phyloP scores from a whole-genome alignment of 306 rosid genomes.

The Echinosophora koreensis region DNA sequence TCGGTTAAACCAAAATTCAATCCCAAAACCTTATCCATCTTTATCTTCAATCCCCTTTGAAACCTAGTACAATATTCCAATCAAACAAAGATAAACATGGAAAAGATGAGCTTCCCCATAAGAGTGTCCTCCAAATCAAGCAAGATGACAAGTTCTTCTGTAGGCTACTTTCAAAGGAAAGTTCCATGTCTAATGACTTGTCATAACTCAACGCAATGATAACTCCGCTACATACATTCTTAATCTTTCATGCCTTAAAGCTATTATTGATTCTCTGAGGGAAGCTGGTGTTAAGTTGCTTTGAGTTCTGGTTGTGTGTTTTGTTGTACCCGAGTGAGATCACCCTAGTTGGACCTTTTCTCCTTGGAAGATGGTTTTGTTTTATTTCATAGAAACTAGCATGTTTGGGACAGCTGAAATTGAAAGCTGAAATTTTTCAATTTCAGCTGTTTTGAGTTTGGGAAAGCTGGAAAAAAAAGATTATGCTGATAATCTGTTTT shows the following conservation, averaged over 20 bases:
- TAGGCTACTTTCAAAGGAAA: conserved; percentile 71
- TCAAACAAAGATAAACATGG: conserved; percentile 46
- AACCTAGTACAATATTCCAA: neutral
- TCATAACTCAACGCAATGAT: no score
- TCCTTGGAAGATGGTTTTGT: conserved; percentile 28
- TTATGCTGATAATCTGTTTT: no score
- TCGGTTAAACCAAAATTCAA: conserved; percentile 19
- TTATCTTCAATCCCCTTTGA: neutral
- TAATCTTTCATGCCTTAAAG: no score
- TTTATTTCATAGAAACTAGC: conserved; percentile 33
- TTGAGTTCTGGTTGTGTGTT: conserved; percentile 48
- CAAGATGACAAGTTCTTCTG: conserved; percentile 72
- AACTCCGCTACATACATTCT: no score
- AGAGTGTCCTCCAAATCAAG: conserved; percentile 62
- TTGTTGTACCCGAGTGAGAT: conserved; percentile 32
- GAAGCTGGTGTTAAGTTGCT: conserved; percentile 78
- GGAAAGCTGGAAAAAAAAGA: no score
- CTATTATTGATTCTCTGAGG: conserved; percentile 54
- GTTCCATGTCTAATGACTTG: conserved; percentile 54
- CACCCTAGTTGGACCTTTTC: conserved; percentile 33
- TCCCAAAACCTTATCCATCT: neutral
- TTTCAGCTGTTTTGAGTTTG: no score
- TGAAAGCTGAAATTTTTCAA: no score
- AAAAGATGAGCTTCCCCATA: conserved; percentile 55
- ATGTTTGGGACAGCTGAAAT: no score